Base-by-base conservation (phyloP, 2,329 filamentous ascomycete species). In the Fonsecaea multimorphosa region DNA sequence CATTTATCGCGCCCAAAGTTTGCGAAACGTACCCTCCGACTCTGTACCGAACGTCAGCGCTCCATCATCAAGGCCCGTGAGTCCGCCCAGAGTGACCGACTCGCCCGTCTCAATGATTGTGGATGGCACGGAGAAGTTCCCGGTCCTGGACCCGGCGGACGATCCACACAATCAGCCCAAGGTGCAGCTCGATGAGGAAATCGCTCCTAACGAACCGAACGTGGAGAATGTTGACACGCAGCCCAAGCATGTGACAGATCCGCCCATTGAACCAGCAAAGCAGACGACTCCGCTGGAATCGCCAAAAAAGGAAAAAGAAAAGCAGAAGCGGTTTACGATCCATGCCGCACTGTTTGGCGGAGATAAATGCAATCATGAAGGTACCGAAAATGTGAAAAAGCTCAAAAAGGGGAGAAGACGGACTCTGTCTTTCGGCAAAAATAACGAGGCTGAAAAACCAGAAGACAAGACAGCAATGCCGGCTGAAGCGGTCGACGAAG, bases 41-140 rank as follows among this genome's bases (percentile, higher is more conserved):
- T 69, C 65, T 34, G n/a, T 67, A n/a, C 56, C 65, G 40, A 67
- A 49, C 27, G 32, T 67, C 44, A 65, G 60, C 36, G 59, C 55
- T 31, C 40, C 56, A 6, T 62, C 70, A 19, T 68, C 68, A n/a
- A 46, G 66, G 24, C 61, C 61, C 9, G 34, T 58, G 3, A 71
- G 70, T 52, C 70, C 70, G 6, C 60, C 63, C 11, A 68, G 68
- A 36, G 49, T 65, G 8, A 69, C 66, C 8, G 70, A 70, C 56
- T 72, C 70, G 24, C 69, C 71, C 5, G 68, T 71, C 12, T 72
- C 69, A 2, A 68, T 70, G 58, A 62, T 70, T 51, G 65, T 52
- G 7, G 58, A 67, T 12, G 62, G 59, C 24, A 63, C 49, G 8
- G 64, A 68, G 32, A 67, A 63, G 31, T 64, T 66, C 55, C 61